Evolutionary conservation across 2,329 filamentous ascomycete genomes (phyloP).

Genomic region (Paecilomyces sp.): DNA sequence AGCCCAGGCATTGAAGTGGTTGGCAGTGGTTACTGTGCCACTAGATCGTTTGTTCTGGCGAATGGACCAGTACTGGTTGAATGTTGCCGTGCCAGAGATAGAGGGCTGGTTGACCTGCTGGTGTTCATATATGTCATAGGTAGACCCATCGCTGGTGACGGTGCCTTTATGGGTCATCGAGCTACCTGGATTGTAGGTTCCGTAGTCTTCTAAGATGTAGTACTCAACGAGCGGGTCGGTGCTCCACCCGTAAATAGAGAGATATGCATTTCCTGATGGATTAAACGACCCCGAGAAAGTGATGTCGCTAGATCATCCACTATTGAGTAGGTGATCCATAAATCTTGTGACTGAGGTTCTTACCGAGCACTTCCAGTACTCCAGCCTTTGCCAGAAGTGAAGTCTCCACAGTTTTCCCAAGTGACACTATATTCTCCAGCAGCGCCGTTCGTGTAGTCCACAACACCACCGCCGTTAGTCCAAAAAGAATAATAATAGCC

Average conservation of each 20-base stretch:
- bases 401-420: too few species aligned
- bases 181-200: slow-evolving; percentile 19
- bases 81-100: slow-evolving; percentile 32
- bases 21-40: slow-evolving; percentile 26
- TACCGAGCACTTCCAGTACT: too few species aligned
- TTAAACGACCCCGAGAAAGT: too few species aligned
- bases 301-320: too few species aligned
- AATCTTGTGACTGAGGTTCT: too few species aligned
- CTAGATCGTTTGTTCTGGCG: slow-evolving; percentile 25
- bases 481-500: too few species aligned
- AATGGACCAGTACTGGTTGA: slow-evolving; percentile 38
- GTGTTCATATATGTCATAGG: slow-evolving; percentile 31
- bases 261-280: too few species aligned
- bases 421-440: too few species aligned
- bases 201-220: slow-evolving; percentile 28
- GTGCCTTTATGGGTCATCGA: slow-evolving; percentile 23
- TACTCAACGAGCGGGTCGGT: slow-evolving; percentile 27
- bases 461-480: too few species aligned
- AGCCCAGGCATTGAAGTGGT: slow-evolving; percentile 30
- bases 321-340: too few species aligned
- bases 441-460: too few species aligned
- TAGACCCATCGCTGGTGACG: slow-evolving; percentile 27
- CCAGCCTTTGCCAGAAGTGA: too few species aligned
- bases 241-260: slow-evolving; percentile 35
- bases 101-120: slow-evolving; percentile 31